Conservation (phyloP, 2,329 filamentous ascomycete species). For the Colletotrichum lini region DNA sequence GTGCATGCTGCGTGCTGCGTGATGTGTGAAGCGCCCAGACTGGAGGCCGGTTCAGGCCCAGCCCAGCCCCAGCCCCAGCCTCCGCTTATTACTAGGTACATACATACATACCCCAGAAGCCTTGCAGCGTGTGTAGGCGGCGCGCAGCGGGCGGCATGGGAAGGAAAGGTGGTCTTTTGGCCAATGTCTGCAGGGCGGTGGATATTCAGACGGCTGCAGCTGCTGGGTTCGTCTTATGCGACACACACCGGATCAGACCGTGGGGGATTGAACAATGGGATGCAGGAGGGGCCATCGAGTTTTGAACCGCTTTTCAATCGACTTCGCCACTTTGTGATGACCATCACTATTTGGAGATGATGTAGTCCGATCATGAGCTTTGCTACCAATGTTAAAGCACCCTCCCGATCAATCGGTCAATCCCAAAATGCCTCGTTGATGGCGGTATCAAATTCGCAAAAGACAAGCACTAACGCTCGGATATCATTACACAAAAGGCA, state of each 20-base stretch:
- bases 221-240: neutral
- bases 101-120: neutral
- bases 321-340: neutral
- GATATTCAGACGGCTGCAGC: neutral
- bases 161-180: neutral
- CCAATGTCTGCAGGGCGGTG: conserved; percentile 7
- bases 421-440: neutral
- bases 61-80: neutral
- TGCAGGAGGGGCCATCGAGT: neutral
- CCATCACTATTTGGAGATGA: neutral
- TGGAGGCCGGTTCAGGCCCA: no score
- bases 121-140: neutral
- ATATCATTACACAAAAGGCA: neutral
- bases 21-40: no score
- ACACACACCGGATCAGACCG: neutral
- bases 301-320: neutral
- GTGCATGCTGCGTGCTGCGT: neutral
- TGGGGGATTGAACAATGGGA: no score
- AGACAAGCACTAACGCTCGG: neutral
- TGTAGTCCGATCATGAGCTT: no score
- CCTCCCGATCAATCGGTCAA: neutral
- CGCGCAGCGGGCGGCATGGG: neutral
- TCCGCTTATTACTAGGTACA: no score
- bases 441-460: neutral
- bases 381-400: no score